A percentile compares a stretch with the other conserved stretches of the same genome.
Evolutionary conservation across 257 asterid species (phyloP).

Genomic region (Ilex aquifolium): DNA sequence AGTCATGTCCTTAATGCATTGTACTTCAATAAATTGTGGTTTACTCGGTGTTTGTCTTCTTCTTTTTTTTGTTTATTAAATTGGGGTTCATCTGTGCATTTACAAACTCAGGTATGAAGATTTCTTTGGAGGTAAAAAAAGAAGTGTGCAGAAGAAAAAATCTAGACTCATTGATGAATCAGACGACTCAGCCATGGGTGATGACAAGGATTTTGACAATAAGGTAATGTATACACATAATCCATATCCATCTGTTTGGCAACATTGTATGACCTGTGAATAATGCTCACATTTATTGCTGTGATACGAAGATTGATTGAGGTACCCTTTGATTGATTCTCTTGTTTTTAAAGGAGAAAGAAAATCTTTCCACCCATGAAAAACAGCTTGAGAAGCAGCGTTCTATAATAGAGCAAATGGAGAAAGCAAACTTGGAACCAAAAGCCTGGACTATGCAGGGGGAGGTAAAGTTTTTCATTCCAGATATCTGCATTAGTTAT

Average conservation of each 20-base stretch:
- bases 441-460: slow-evolving; percentile 97
- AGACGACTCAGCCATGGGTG: slow-evolving; percentile 39
- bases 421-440: slow-evolving; percentile 77
- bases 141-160: slow-evolving; percentile 40
- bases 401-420: slow-evolving; percentile 69
- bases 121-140: slow-evolving; percentile 53
- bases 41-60: not conserved
- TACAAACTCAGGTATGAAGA: slow-evolving; percentile 62
- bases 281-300: too few relatives aligned
- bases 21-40: too few relatives aligned
- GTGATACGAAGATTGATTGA: not conserved
- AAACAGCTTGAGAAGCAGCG: slow-evolving; percentile 61
- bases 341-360: slow-evolving; percentile 37
- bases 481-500: not conserved
- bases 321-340: slow-evolving; percentile 6
- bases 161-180: slow-evolving; percentile 36
- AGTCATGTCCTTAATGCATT: too few relatives aligned
- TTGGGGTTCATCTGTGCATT: slow-evolving; percentile 8
- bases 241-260: not conserved
- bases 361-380: slow-evolving; percentile 71
- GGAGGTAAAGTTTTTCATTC: slow-evolving; percentile 52
- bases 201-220: slow-evolving; percentile 5
- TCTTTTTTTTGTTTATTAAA: slow-evolving; percentile 2
- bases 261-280: too few relatives aligned
- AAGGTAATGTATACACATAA: slow-evolving; percentile 29